phyloP scores from a whole-genome alignment of 2,329 filamentous ascomycete genomes.

The Elsinoe fawcettii region DNA sequence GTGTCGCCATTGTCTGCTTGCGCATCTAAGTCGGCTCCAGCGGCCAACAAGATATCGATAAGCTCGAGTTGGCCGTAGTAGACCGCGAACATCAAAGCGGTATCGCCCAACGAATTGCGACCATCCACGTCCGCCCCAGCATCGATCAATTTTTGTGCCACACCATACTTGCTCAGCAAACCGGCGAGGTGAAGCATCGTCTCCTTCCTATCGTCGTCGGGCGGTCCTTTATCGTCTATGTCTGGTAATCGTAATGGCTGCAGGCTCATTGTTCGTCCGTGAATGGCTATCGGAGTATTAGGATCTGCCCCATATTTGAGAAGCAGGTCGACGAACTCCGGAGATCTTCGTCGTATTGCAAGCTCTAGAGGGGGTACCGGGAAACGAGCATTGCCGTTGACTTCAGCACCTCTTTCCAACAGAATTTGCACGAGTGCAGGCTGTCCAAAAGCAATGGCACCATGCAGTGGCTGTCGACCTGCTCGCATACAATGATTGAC shows the following conservation, averaged over 20 bases:
- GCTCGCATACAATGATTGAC: neutral
- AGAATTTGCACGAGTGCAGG: neutral
- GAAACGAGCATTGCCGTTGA: neutral
- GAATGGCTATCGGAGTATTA: neutral
- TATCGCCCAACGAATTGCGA: neutral
- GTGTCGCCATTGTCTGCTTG: neutral
- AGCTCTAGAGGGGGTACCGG: neutral
- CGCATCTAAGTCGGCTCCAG: neutral
- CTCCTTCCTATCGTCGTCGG: neutral
- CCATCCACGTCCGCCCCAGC: neutral
- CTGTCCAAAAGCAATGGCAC: neutral
- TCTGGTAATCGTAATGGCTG: neutral
- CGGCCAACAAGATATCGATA: too few species aligned
- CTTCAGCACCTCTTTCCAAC: neutral
- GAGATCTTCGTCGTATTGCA: neutral
- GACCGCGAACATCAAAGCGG: neutral
- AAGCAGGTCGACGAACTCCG: neutral
- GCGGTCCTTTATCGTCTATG: neutral
- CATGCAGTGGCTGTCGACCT: neutral
- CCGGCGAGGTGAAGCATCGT: too few species aligned
- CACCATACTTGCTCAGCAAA: too few species aligned
- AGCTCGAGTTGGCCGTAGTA: too few species aligned
- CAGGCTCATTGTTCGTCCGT: neutral
- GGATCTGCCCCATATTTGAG: neutral
- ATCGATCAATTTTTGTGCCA: too few species aligned